These are phyloP conservation scores for Zasmidium angulare DNA, from an alignment of 2,329 filamentous ascomycete genomes.

Conservation along the genomic window DNA sequence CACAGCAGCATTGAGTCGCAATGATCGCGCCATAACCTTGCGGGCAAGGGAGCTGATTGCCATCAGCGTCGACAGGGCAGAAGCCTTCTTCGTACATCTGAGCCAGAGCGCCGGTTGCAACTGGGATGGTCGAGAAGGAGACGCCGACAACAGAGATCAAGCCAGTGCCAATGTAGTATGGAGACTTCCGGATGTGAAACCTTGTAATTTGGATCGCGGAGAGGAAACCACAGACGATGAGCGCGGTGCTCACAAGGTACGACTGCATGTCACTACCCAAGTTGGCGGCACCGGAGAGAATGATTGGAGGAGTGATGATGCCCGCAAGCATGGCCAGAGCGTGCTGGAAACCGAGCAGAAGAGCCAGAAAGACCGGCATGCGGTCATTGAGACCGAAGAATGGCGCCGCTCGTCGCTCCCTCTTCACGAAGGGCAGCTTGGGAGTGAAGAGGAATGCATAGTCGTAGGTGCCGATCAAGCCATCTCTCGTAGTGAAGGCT, in stretches of 20 bases:
- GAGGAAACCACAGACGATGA: conserved; percentile 76
- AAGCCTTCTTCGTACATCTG: conserved; percentile 79
- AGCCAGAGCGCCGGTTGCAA: conserved; percentile 67
- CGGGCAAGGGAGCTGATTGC: conserved; percentile 70
- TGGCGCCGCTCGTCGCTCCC: conserved; percentile 59
- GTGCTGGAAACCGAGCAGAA: conserved; percentile 78
- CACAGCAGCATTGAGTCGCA: conserved; percentile 58
- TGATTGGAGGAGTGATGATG: conserved; percentile 76
- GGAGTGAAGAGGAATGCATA: conserved; percentile 84
- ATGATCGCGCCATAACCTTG: conserved; percentile 74
- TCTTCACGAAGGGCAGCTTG: conserved; percentile 79
- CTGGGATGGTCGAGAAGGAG: conserved; percentile 73
- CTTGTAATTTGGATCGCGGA: conserved; percentile 75
- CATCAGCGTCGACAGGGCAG: conserved; percentile 60
- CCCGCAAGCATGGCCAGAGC: conserved; percentile 68
- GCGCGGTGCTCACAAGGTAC: conserved; percentile 75
- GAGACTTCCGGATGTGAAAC: conserved; percentile 70
- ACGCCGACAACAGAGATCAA: conserved; percentile 77
- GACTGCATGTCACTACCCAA: conserved; percentile 62
- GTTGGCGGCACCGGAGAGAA: conserved; percentile 67
- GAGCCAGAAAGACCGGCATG: conserved; percentile 72
- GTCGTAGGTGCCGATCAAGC: conserved; percentile 82
- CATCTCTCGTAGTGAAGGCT: conserved; percentile 56
- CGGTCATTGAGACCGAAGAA: conserved; percentile 82
- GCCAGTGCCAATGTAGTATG: conserved; percentile 75